Conservation (phyloP, 2,329 filamentous ascomycete species). For the Dothistroma septosporum region DNA sequence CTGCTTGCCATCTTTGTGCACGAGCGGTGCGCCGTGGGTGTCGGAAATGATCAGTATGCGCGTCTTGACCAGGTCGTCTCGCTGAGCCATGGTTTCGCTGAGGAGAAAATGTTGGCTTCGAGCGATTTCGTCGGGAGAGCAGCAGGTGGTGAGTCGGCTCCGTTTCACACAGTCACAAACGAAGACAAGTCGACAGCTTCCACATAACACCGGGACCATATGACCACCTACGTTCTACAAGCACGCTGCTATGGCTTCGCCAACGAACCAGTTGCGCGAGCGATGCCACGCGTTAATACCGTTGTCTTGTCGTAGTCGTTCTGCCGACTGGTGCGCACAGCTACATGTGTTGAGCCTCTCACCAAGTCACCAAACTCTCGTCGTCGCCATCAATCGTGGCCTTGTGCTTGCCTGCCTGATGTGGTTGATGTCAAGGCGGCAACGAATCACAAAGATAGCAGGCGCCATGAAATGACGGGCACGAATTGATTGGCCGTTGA, state of each 20-base stretch:
- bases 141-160: background rate
- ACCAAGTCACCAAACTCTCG: too few species aligned
- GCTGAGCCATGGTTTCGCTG: background rate
- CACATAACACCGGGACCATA: too few species aligned
- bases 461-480: background rate
- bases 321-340: background rate
- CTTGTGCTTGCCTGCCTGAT: background rate
- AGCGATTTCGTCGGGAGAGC: background rate
- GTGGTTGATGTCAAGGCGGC: background rate
- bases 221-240: too few species aligned
- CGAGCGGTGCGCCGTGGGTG: constrained; percentile 12
- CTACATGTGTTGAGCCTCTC: background rate
- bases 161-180: too few species aligned
- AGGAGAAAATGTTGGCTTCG: background rate
- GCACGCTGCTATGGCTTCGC: too few species aligned
- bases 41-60: constrained; percentile 18
- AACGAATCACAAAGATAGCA: background rate
- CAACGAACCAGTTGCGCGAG: too few species aligned
- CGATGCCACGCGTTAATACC: too few species aligned
- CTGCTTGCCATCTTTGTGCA: background rate
- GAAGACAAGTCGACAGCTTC: too few species aligned
- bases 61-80: constrained; percentile 7
- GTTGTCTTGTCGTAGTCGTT: too few species aligned
- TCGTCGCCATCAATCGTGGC: background rate
- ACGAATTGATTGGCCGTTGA: background rate